phyloP scores from a whole-genome alignment of 495 filamentous ascomycete species.

The Cetradonia linearis region DNA sequence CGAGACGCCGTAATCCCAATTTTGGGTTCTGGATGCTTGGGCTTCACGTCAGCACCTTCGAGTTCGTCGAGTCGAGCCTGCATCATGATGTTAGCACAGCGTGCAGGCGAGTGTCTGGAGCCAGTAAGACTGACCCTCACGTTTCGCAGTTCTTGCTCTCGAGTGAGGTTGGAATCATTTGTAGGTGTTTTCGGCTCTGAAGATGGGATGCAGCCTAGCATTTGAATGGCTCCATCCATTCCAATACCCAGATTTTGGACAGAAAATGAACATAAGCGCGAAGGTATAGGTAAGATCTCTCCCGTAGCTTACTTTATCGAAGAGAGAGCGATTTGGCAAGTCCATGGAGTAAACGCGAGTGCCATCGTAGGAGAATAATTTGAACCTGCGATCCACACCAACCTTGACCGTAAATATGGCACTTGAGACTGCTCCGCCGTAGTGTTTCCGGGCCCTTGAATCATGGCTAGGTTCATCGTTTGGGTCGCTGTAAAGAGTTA shows the following conservation, averaged over 20 bases:
- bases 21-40: background rate
- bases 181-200: too few species aligned
- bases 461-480: slow-evolving; percentile 9
- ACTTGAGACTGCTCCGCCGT: slow-evolving; percentile 20
- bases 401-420: slow-evolving; percentile 18
- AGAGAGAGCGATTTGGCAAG: background rate
- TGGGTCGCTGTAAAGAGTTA: slow-evolving; percentile 22
- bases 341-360: background rate
- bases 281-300: background rate
- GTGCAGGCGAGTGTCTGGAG: background rate
- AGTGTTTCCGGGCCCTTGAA: slow-evolving; percentile 5
- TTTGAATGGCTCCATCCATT: slow-evolving; percentile 15
- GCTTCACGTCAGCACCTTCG: slow-evolving; percentile 13
- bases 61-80: slow-evolving; percentile 20
- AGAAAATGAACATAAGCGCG: background rate
- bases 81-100: background rate
- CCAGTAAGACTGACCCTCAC: slow-evolving; percentile 1
- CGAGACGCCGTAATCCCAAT: background rate
- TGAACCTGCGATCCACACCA: slow-evolving; percentile 2
- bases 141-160: slow-evolving; percentile 8
- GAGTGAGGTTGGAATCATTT: background rate
- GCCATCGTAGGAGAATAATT: slow-evolving; percentile 7
- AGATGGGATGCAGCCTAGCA: slow-evolving; percentile 25
- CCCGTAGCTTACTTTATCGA: background rate
- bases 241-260: slow-evolving; percentile 2